Evolutionary conservation across 805 yeast genomes (phyloP), one percentile per base, ranked within the genome.

Genomic region (Trichomonascus vanleenenianus): DNA sequence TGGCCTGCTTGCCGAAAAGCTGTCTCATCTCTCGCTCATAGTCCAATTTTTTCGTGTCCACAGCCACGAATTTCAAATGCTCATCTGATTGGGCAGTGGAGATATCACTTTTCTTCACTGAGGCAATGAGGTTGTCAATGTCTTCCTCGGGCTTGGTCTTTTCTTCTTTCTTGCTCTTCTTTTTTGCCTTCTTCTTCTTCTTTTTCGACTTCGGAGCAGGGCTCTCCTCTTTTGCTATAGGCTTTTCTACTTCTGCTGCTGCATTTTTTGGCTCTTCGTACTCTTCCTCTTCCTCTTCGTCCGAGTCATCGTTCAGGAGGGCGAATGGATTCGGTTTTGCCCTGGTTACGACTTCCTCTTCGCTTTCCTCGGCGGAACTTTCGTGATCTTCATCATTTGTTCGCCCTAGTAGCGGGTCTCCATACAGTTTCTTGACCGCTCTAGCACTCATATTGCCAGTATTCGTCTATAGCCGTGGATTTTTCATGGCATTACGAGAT

Each of bases 21-120:
- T 72, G 68, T 47, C 75, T 75, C 56, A 82, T 79, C 58, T 86
- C 95, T 35, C 75, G 74, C 55, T 86, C 94, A 1, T 91, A 83
- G 58, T 85, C 91, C 39, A 86, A 65, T 48, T 78, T 74, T 47
- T 73, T 73, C 3, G 72, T 55, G 25, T 73, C 64, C 2, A 81
- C 61, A 12, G 71, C 63, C 11, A 82, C 59, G 7, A 77, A 58
- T 32, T 40, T 40, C 11, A 45, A 34, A 37, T 48, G 43, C 1
- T 65, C 27, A 8, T 22, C 53, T 2, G 73, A 56, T 4, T 32
- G n/a, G 30, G 14, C n/a, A 9, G 16, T 19, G 11, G 9, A 3
- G 19, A 42, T 22, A 16, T 16, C 19, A 30, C 27, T 19, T 22
- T 36, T 36, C 43, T 18, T 36, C 35, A 43, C 14, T n/a, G 20